A percentile compares a stretch with the other conserved stretches of the same genome.
Evolutionary conservation across 352 stramenopile species (phyloP).

Genomic region (Elongisporangium senticosum): DNA sequence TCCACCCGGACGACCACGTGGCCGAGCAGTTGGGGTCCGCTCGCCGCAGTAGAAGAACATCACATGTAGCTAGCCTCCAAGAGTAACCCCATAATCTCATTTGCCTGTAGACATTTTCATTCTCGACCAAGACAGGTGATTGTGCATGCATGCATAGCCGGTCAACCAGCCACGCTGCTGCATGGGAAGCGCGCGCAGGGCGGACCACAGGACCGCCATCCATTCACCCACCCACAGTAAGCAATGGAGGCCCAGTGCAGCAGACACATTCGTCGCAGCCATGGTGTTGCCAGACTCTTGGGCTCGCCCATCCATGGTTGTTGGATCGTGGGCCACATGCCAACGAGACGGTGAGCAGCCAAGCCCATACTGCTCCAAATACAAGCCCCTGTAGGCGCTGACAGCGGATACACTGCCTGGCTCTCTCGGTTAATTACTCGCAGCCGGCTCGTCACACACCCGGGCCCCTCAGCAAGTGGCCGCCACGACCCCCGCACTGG

Average conservation of each 20-base stretch:
- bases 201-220: background rate
- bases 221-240: background rate
- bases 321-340: background rate
- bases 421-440: background rate
- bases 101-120: background rate
- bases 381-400: background rate
- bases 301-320: background rate
- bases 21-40: background rate
- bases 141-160: background rate
- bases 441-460: background rate
- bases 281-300: background rate
- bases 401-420: background rate
- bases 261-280: background rate
- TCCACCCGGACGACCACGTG: background rate
- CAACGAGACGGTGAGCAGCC: background rate
- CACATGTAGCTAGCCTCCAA: slow-evolving; percentile 1
- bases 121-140: background rate
- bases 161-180: background rate
- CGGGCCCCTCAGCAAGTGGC: no score
- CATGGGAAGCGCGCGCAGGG: background rate
- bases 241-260: background rate
- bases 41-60: background rate
- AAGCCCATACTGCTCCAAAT: background rate
- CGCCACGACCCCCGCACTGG: background rate
- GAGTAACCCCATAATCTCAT: background rate